Evolutionary conservation across 2,329 filamentous ascomycete species (phyloP), one percentile per base, ranked within the genome.

Genomic region (Colletotrichum spaethianum): DNA sequence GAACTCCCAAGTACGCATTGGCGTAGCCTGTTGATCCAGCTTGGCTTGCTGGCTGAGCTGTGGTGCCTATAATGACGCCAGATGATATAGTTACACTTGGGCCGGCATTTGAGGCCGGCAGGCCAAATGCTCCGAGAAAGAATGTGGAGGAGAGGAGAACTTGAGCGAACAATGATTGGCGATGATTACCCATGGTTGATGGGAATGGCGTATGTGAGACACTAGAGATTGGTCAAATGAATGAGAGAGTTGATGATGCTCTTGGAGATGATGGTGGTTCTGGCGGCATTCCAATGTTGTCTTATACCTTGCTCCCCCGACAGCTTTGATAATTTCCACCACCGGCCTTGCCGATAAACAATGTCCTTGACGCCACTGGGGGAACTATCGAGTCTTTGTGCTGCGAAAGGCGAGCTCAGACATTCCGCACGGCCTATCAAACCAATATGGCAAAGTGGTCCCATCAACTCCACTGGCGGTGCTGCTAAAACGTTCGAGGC

Each of bases 1-100:
- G 70, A 0, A 72, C 55, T 18, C 70, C 70, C 26, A 72, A 23
- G 20, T 63, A 72, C 18, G 65, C 66, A 14, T 72, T 72, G 26
- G 70, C 70, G 52, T 38, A 61, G 20, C 23, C 33, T 14, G 59
- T 63, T 42, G 67, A n/a, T 14, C 38, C 40, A n/a, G 67, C 23
- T n/a, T 28, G 59, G 4, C 2, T 31, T 48, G 63, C 42, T 23
- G 67, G 53, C 20, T 65, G 61, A 5, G 36, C 8, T 5, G 69
- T 63, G 26, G 65, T 69, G 44, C 70, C 70, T 26, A 72, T 20
- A 14, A 72, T n/a, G 1, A 53, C 28, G 2, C 70, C 70, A 18
- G 65, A 69, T n/a, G 65, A 26, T 8, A 72, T 70, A 3, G 42
- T 63, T 1, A 72, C 70, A 2, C 46, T 60, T 11, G 70, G 69